Evolutionary conservation across 2,329 filamentous ascomycete genomes (phyloP), one percentile per base, ranked within the genome.

Genomic region (Lasiodiplodia gonubiensis): DNA sequence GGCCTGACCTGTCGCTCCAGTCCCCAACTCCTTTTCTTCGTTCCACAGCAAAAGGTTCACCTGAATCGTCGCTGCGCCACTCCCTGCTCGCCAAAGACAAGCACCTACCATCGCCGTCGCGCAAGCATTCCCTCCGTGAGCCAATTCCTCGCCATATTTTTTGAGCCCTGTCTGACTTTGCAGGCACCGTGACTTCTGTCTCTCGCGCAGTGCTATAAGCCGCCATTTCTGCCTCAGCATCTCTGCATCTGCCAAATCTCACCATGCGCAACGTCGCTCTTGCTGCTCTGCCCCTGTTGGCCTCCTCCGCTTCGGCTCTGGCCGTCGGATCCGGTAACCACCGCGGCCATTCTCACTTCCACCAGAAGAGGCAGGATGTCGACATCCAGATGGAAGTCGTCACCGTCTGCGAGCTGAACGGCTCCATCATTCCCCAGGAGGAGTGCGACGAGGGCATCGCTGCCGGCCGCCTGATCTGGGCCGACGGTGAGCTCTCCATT

Each of bases 391-490:
- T 89, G 61, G 82, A 85, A 37, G 89, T 88, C 63, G 86, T 89
- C 72, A 87, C 89, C 67, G 86, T 90, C 67, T 97, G 94, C 80
- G 85, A 90, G 76, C 82, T 94, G 65, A 87, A 90, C 69, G 90
- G 89, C 69, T 73, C 88, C 74, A 70, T 81, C 39, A 85, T 97
- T 72, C 82, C 83, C 64, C 80, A 86, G 69, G 79, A 86, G 0
- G 86, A 93, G 69, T 93, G 93, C 65, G 85, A 90, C 80, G 77
- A 86, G 66, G 92, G 93, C 70, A 85, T 98, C 72, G 81, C 85
- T 67, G 86, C 90, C 69, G 91, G 93, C 64, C 86, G 87, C 55
- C 76, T 88, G 54, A 79, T 84, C 69, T 95, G 88, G 82, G 61
- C 69, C 51, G 51, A 68, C 88, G 75, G 82, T 85, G 16, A 77